These are phyloP conservation scores for Endoconidiophora polonica DNA, from an alignment of 2,329 filamentous ascomycete species.

Conservation along the genomic window DNA sequence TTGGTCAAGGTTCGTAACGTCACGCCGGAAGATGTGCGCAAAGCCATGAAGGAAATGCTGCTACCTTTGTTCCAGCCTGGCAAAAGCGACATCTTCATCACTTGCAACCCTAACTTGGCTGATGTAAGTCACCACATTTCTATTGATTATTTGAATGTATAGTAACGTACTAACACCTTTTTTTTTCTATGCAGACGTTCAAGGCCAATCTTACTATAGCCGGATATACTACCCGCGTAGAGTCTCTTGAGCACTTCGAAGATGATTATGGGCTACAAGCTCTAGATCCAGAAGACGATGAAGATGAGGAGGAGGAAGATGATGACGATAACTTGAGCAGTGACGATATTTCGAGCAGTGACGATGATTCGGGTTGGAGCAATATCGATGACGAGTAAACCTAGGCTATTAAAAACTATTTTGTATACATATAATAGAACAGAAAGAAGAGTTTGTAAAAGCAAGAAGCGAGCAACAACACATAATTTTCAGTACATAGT, in stretches of 20 bases:
- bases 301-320: slow-evolving; percentile 44
- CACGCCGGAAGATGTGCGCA: slow-evolving; percentile 57
- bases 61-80: slow-evolving; percentile 65
- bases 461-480: too few species aligned
- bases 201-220: slow-evolving; percentile 55
- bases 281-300: slow-evolving; percentile 41
- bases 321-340: slow-evolving; percentile 33
- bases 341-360: slow-evolving; percentile 26
- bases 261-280: slow-evolving; percentile 74
- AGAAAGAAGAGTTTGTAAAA: too few species aligned
- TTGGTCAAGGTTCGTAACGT: slow-evolving; percentile 64
- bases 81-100: slow-evolving; percentile 71
- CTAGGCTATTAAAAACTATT: too few species aligned
- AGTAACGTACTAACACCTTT: slow-evolving; percentile 3
- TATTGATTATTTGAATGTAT: slow-evolving; percentile 2
- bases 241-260: slow-evolving; percentile 62
- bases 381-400: neutral
- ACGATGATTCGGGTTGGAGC: slow-evolving; percentile 18
- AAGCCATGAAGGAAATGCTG: slow-evolving; percentile 56
- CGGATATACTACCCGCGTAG: slow-evolving; percentile 65
- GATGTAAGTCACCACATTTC: slow-evolving; percentile 43
- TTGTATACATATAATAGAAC: too few species aligned
- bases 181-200: slow-evolving; percentile 41
- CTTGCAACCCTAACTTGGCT: slow-evolving; percentile 69
- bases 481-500: too few species aligned